Evolutionary conservation across 2,329 filamentous ascomycete species (phyloP), one percentile per base, ranked within the genome.

Genomic region (Leptographium procerum): DNA sequence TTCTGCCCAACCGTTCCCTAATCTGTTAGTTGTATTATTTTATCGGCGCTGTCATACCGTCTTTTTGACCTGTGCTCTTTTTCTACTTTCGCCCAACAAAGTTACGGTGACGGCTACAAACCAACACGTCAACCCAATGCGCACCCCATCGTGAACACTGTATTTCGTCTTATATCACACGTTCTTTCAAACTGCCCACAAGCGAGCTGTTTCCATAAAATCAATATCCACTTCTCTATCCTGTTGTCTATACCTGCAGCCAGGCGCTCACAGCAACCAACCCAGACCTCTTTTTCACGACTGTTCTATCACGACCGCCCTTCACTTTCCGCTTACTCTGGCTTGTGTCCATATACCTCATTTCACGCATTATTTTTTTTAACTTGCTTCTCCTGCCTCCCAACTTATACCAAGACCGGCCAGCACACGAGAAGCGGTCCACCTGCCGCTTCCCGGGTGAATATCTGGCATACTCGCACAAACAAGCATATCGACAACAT

Each of bases 401-500:
- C n/a, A 10, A 47, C n/a, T 10, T 11, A 16, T 19, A 40, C 14
- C 36, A 40, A 40, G 36, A 40, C 13, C 36, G 14, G 19, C 13
- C 13, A 40, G 36, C 36, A n/a, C n/a, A n/a, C n/a, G n/a, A n/a
- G n/a, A n/a, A n/a, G n/a, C n/a, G n/a, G n/a, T n/a, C n/a, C n/a
- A n/a, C n/a, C n/a, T n/a, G n/a, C n/a, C n/a, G n/a, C n/a, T n/a
- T n/a, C n/a, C n/a, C n/a, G n/a, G n/a, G n/a, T n/a, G n/a, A n/a
- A n/a, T n/a, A n/a, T n/a, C n/a, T n/a, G n/a, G n/a, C n/a, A n/a
- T n/a, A n/a, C n/a, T n/a, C n/a, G n/a, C n/a, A 31, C 53, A 47
- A 10, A 53, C n/a, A 31, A 16, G 6, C 9, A 28, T 28, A 50
- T 16, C 29, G n/a, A 51, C 51, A 61, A 60, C 56, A 73, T 71